Conservation (phyloP, 306 rosid species). For the Geum urbanum region DNA sequence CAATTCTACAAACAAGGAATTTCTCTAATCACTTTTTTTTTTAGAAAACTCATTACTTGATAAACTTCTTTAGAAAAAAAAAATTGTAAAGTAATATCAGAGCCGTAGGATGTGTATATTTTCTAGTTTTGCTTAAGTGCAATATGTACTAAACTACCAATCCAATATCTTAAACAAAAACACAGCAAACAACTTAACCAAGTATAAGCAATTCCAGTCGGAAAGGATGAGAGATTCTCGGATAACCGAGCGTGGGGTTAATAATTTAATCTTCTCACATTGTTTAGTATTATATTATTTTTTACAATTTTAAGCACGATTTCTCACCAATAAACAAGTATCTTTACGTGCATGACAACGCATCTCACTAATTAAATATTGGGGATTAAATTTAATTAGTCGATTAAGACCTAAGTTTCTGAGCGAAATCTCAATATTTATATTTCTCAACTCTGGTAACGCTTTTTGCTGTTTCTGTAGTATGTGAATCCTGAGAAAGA, state of each 20-base stretch:
- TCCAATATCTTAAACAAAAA: background rate
- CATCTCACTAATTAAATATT: conserved; percentile 23
- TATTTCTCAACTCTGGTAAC: background rate
- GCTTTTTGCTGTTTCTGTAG: conserved; percentile 19
- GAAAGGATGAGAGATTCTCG: conserved; percentile 77
- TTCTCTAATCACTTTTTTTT: too few relatives aligned
- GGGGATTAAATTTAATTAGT: conserved; percentile 4
- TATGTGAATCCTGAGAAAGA: conserved; percentile 19
- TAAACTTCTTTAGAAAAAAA: too few relatives aligned
- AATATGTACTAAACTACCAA: too few relatives aligned
- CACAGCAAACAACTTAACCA: conserved; percentile 13
- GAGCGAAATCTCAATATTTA: background rate
- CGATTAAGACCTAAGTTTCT: conserved; percentile 28
- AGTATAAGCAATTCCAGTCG: conserved; percentile 36
- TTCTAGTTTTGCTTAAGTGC: too few relatives aligned
- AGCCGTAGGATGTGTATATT: too few relatives aligned
- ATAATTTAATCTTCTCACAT: conserved; percentile 32
- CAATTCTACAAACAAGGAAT: too few relatives aligned
- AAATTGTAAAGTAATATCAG: too few relatives aligned
- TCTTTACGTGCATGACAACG: conserved; percentile 61
- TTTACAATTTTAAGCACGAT: conserved; percentile 47
- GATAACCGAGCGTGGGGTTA: conserved; percentile 85
- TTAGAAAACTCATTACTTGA: too few relatives aligned
- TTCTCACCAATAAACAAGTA: conserved; percentile 32
- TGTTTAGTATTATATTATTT: conserved; percentile 24